phyloP scores from a whole-genome alignment of 164 flowering plant genomes.

The Brasenia schreberi region DNA sequence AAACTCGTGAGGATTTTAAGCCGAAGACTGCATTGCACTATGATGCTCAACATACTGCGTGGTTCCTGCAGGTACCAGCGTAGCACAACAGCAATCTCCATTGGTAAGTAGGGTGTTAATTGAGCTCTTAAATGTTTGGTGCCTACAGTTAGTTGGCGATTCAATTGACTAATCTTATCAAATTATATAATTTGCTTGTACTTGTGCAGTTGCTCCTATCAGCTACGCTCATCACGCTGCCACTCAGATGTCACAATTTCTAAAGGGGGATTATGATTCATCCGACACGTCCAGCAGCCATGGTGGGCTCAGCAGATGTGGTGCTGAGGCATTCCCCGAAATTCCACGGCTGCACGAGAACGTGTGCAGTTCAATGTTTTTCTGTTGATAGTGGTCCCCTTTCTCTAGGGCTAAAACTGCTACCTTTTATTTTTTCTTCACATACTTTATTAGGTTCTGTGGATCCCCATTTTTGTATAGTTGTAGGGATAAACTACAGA shows the following conservation, averaged over 20 bases:
- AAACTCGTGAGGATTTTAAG: too few relatives aligned
- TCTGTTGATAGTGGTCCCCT: constrained; percentile 17
- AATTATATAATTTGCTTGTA: background rate
- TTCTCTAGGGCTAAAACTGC: background rate
- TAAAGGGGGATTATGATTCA: constrained; percentile 43
- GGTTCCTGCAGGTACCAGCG: constrained; percentile 56
- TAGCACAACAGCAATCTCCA: constrained; percentile 81
- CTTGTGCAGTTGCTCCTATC: constrained; percentile 48
- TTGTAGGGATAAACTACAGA: background rate
- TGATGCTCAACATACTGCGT: background rate
- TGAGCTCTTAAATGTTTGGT: background rate
- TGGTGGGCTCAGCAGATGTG: constrained; percentile 33
- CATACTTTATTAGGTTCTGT: background rate
- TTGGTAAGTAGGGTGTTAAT: constrained; percentile 31
- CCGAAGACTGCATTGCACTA: too few relatives aligned
- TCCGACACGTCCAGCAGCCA: constrained; percentile 53
- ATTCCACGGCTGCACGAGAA: constrained; percentile 36
- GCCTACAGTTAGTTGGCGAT: background rate
- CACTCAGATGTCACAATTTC: constrained; percentile 37
- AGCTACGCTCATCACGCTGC: constrained; percentile 71
- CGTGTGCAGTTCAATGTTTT: constrained; percentile 53
- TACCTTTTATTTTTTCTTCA: background rate
- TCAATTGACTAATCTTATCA: background rate
- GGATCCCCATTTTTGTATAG: background rate
- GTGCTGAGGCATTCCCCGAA: constrained; percentile 32